Conservation (phyloP, 2,329 filamentous ascomycete species). For the Ceratocystis colombiana region DNA sequence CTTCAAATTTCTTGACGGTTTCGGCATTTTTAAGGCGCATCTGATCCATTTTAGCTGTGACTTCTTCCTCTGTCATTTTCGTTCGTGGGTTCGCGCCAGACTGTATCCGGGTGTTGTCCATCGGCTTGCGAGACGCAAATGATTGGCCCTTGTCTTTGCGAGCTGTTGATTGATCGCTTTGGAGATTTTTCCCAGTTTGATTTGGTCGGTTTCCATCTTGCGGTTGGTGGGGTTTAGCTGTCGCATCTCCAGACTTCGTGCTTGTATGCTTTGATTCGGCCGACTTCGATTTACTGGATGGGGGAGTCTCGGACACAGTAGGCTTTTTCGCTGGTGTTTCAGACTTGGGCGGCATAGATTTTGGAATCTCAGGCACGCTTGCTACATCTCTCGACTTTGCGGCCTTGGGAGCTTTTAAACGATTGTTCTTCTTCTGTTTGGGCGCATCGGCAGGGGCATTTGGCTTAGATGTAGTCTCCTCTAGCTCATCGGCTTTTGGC, state of each 20-base stretch:
- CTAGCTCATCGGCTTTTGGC: conserved; percentile 25
- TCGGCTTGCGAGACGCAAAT: conserved; percentile 27
- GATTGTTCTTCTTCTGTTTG: conserved; percentile 19
- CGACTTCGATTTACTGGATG: neutral
- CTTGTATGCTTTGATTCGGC: neutral
- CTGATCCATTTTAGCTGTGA: conserved; percentile 50
- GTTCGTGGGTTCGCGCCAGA: conserved; percentile 50
- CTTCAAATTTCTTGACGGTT: conserved; percentile 49
- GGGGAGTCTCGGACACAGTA: neutral
- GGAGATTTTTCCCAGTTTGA: neutral
- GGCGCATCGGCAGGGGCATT: conserved; percentile 24
- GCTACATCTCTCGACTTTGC: conserved; percentile 10
- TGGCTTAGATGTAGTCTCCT: conserved; percentile 20
- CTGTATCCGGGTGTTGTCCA: conserved; percentile 37
- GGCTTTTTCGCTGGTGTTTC: neutral
- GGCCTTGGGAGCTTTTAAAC: conserved; percentile 18
- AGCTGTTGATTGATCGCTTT: neutral
- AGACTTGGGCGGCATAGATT: neutral
- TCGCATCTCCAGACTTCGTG: neutral
- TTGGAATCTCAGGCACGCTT: conserved; percentile 21
- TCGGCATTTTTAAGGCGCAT: conserved; percentile 51
- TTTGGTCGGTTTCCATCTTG: conserved; percentile 10
- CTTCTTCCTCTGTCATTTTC: conserved; percentile 50
- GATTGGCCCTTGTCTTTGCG: conserved; percentile 10
- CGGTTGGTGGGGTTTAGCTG: neutral